Conservation (phyloP, 805 yeast species). For the Hanseniaspora lindneri region DNA sequence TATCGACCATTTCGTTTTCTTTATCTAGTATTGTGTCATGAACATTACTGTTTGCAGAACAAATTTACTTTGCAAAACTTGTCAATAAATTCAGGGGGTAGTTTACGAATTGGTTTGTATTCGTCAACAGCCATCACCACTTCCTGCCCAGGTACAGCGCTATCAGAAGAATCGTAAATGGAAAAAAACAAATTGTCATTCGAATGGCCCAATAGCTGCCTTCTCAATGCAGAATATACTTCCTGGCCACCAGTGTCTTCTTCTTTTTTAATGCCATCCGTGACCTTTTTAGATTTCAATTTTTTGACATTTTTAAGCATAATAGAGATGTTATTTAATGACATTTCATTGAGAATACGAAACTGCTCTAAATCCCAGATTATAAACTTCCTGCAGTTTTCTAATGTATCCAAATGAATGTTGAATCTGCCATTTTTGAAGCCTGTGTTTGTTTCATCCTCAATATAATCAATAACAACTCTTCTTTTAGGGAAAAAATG, state of each 20-base stretch:
- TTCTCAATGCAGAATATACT: background rate
- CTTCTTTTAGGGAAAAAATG: constrained; percentile 32
- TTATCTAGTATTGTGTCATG: no score
- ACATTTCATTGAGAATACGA: constrained; percentile 27
- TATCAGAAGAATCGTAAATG: background rate
- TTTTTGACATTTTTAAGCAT: constrained; percentile 26
- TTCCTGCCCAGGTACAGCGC: background rate
- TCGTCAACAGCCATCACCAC: background rate
- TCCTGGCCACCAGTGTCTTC: constrained; percentile 1
- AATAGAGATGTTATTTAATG: constrained; percentile 28
- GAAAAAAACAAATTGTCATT: background rate
- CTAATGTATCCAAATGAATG: constrained; percentile 25
- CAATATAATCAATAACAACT: constrained; percentile 31
- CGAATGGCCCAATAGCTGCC: background rate
- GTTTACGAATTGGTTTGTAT: background rate
- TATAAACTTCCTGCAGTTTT: constrained; percentile 26
- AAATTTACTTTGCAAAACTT: constrained; percentile 4
- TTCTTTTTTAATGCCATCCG: background rate
- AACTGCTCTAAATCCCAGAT: constrained; percentile 30
- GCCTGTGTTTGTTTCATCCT: constrained; percentile 29
- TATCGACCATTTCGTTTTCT: no score
- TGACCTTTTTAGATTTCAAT: background rate
- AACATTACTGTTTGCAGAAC: background rate
- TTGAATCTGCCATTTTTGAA: constrained; percentile 26
- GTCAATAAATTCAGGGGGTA: background rate